Base-by-base conservation (phyloP, 257 asterid species). In the Primulina huaijiensis region DNA sequence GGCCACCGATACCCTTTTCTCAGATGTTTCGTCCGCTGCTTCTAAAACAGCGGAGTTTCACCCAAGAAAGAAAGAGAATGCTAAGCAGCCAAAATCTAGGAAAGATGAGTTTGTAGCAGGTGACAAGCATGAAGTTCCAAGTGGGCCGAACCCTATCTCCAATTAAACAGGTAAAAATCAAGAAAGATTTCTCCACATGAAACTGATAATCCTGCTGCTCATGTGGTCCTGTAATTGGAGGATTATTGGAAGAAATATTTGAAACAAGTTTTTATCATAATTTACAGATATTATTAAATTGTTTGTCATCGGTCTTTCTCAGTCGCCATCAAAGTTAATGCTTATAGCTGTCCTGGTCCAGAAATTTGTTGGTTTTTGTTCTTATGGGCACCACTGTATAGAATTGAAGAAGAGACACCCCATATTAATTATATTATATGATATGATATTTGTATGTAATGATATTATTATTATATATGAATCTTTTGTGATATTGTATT, bases 111-210 rank as follows among this genome's bases (percentile, higher is more conserved):
- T 77, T 66, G 65, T 62, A 33, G 75, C 68, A 38, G 37, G 60
- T 72, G 84, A 81, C 72, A 43, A 43, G 16, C 87, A 82, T 69
- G 87, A 82, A 79, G 84, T 82, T 74, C 87, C 87, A 4, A 82
- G 87, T 68, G 84, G 87, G 64, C 87, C 87, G 74, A 82, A 82
- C 53, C 87, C 87, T 38, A 77, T 74, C 64, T 82, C 87, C 17
- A 43, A 43, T 3, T 43, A 12, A 82, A 82, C 73, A 82, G 80
- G 84, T 82, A 77, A 66, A 38, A 11, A 11, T 43, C 0, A 43
- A 11, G 53, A 43, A 43, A 43, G n/a, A 43, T 43, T 17, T 43
- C 2, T 38, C 16, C 10, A 12, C 16, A 38, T 38, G 50, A 38
- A 9, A 8, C 10, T 11, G 53, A 43, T 12, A 6, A 43, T 38